Percentiles rank a stretch among this genome's conserved stretches.
Conservation (phyloP, 208 protist genomes). For the Angomonas desouzai region DNA sequence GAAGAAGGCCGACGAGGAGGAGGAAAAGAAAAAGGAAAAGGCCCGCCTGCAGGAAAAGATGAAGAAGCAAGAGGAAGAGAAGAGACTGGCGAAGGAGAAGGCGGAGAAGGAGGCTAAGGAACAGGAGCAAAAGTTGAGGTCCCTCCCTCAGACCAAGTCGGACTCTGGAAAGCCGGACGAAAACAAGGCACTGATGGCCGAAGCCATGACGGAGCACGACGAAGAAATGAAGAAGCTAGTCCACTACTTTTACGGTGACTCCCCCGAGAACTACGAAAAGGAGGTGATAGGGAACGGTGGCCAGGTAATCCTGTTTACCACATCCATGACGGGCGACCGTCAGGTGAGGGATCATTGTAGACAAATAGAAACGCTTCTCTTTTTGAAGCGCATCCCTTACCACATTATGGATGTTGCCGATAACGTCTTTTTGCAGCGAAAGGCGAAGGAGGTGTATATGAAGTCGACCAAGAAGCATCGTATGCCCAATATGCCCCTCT, state of each 20-base stretch:
- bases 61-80: conserved; percentile 5
- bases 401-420: conserved; percentile 65
- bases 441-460: conserved; percentile 33
- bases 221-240: conserved; percentile 15
- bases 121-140: background rate
- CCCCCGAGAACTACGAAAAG: conserved; percentile 32
- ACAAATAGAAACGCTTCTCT: conserved; percentile 50
- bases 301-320: conserved; percentile 62
- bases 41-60: conserved; percentile 10
- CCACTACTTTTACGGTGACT: conserved; percentile 47
- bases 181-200: background rate
- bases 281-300: conserved; percentile 22
- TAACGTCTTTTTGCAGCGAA: conserved; percentile 43
- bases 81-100: background rate
- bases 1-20: conserved; percentile 7
- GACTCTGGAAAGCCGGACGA: background rate
- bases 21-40: conserved; percentile 9
- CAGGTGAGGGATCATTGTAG: conserved; percentile 48
- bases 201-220: background rate
- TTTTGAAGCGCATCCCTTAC: conserved; percentile 62
- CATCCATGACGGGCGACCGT: conserved; percentile 63
- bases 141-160: background rate
- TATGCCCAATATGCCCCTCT: conserved; percentile 37
- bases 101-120: conserved; percentile 9
- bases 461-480: conserved; percentile 18